A percentile compares a stretch with the other conserved stretches of the same genome.
Evolutionary conservation across 2,329 filamentous ascomycete species (phyloP).

Genomic region (Stagonosporopsis rhizophila): DNA sequence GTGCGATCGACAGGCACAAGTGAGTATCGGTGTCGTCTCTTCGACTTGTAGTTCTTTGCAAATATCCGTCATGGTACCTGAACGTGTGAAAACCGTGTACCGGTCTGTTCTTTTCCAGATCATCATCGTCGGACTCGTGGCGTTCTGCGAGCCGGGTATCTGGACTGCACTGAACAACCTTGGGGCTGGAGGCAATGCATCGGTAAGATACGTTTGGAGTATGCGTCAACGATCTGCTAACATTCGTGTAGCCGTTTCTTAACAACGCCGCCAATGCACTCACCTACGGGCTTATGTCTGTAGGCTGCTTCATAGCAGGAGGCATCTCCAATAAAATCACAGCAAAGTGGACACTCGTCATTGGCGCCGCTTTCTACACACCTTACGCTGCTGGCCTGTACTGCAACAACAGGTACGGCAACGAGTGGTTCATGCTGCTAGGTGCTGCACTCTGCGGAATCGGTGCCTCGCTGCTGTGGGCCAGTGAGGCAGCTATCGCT

Average conservation of each 20-base stretch:
- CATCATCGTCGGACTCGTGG: constrained; percentile 4
- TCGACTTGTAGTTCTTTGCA: neutral
- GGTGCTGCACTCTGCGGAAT: constrained; percentile 5
- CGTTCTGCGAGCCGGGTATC: constrained; percentile 5
- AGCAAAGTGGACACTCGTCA: constrained; percentile 4
- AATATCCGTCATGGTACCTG: neutral
- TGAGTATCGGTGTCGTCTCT: neutral
- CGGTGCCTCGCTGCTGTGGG: constrained; percentile 4
- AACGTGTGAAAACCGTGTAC: neutral
- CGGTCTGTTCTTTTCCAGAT: constrained; percentile 8
- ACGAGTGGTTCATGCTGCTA: constrained; percentile 10
- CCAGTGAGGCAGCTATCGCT: constrained; percentile 5
- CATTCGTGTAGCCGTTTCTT: neutral
- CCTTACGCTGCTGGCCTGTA: constrained; percentile 7
- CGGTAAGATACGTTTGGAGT: neutral
- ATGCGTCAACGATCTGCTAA: neutral
- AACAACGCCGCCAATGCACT: constrained; percentile 5
- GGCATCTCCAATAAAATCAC: constrained; percentile 7
- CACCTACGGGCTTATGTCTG: constrained; percentile 8
- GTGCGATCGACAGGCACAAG: neutral
- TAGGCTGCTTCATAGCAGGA: constrained; percentile 7
- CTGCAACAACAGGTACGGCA: constrained; percentile 6
- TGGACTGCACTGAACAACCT: constrained; percentile 10
- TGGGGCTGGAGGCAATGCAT: constrained; percentile 7
- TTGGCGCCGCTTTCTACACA: constrained; percentile 6